These are phyloP conservation scores for Neurospora intermedia DNA, from an alignment of 495 filamentous ascomycete genomes.

Conservation along the genomic window DNA sequence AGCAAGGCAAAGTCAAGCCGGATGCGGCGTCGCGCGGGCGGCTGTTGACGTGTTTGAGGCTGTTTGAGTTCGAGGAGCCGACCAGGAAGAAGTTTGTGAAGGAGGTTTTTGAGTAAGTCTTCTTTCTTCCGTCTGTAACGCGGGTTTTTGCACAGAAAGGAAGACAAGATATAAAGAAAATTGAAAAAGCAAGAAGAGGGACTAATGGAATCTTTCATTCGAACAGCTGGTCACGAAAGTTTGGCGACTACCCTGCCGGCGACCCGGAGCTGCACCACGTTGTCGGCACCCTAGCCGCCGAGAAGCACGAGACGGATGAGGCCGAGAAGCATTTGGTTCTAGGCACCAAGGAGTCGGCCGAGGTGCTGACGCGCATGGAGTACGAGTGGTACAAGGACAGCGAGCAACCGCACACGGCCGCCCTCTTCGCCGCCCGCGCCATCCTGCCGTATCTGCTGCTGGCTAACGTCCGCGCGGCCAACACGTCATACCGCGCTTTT, in stretches of 20 bases:
- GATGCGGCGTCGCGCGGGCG: constrained; percentile 52
- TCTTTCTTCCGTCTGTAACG: not conserved
- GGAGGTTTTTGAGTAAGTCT: constrained; percentile 65
- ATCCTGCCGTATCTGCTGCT: constrained; percentile 86
- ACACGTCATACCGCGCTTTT: constrained; percentile 70
- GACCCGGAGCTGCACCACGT: constrained; percentile 96
- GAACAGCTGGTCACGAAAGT: constrained; percentile 68
- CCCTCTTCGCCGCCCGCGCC: constrained; percentile 79
- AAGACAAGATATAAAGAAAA: not conserved
- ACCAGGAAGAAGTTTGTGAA: constrained; percentile 83
- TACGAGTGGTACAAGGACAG: constrained; percentile 90
- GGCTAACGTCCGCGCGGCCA: constrained; percentile 83
- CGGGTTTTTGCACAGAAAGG: not conserved
- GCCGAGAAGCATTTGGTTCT: constrained; percentile 84
- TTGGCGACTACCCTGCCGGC: constrained; percentile 79
- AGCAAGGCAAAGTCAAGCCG: constrained; percentile 66
- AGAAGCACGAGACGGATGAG: constrained; percentile 83
- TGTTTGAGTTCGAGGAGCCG: constrained; percentile 76
- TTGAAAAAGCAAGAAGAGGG: not conserved
- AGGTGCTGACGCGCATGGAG: constrained; percentile 67
- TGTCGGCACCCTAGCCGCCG: constrained; percentile 74
- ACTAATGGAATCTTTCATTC: not conserved
- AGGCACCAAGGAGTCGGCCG: constrained; percentile 80
- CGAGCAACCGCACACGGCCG: constrained; percentile 69
- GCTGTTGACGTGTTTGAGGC: constrained; percentile 52